Base-by-base conservation (phyloP, 768 basidiomycete species). In the Termitomyces sp. region DNA sequence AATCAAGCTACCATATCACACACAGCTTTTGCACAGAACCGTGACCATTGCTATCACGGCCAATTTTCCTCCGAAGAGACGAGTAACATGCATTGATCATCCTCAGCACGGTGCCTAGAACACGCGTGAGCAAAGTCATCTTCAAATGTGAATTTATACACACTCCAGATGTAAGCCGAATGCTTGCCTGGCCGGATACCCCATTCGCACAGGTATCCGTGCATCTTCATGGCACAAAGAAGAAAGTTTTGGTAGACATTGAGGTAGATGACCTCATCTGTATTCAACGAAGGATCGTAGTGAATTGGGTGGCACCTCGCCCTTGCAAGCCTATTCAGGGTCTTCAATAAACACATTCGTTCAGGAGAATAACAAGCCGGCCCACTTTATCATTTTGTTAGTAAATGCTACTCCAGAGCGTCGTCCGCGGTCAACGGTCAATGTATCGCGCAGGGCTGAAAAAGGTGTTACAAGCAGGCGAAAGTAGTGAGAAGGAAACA, bases 171-270 rank as follows among this genome's bases (percentile, higher is more conserved):
- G 65, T 91, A 91, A 18, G 69, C 68, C 33, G 69, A 67, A 59
- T 80, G 82, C 62, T 75, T 82, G 36, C 64, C 68, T n/a, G 77
- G 65, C 54, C 76, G 74, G 18, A 78, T 63, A 15, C 81, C 78
- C 86, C 85, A 89, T 55, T 81, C 79, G 39, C 81, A 79, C 38
- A 98, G 75, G 70, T 98, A 97, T 56, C 83, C 81, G 61, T 92
- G 87, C 82, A 94, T 90, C 75, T 92, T 96, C 80, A 94, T 88
- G 0, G 91, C 92, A 3, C 86, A 81, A 46, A 97, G 72, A 35
- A 92, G 73, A 69, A 95, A 90, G 68, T 88, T 91, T 70, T 94
- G 91, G 71, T 94, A 97, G 13, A 96, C 80, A 73, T 98, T 99
- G 57, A 86, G 71, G 71, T 91, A 84, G 11, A 94, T 84, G 1